Conservation (phyloP, 148 eudicot species). For the Dianthus caryophyllus region DNA sequence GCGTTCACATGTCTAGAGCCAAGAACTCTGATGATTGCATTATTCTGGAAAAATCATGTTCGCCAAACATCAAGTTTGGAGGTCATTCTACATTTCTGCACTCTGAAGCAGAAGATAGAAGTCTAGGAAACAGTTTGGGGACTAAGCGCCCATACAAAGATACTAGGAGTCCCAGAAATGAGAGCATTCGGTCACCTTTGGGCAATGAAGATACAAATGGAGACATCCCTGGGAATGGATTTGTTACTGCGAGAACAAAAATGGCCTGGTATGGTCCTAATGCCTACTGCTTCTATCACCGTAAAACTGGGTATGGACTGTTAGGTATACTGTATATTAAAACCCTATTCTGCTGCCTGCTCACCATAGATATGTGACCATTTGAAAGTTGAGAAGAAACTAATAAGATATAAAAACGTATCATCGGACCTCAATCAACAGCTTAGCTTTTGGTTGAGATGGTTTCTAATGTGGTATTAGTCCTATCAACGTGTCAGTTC, state of each 20-base stretch:
- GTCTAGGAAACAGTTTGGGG: slow-evolving; percentile 37
- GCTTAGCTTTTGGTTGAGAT: no score
- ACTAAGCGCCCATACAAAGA: slow-evolving; percentile 56
- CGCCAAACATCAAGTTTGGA: slow-evolving; percentile 26
- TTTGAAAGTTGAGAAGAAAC: background rate
- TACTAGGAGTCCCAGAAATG: slow-evolving; percentile 54
- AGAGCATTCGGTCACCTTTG: slow-evolving; percentile 54
- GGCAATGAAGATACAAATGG: slow-evolving; percentile 48
- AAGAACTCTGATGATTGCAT: slow-evolving; percentile 44
- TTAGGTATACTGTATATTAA: background rate
- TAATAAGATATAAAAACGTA: no score
- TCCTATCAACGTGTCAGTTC: no score
- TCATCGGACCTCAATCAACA: no score
- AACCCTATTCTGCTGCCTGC: background rate
- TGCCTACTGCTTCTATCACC: background rate
- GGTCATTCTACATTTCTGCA: no score
- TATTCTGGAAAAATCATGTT: slow-evolving; percentile 39
- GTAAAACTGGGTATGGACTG: background rate
- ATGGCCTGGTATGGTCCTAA: slow-evolving; percentile 52
- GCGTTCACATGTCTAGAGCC: slow-evolving; percentile 23
- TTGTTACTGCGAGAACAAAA: slow-evolving; percentile 91
- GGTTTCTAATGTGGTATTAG: no score
- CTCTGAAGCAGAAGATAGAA: slow-evolving; percentile 53
- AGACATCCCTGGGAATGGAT: slow-evolving; percentile 57
- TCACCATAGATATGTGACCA: background rate